Evolutionary conservation across 2,329 filamentous ascomycete genomes (phyloP), one percentile per base, ranked within the genome.

Genomic region (Fusarium citri): DNA sequence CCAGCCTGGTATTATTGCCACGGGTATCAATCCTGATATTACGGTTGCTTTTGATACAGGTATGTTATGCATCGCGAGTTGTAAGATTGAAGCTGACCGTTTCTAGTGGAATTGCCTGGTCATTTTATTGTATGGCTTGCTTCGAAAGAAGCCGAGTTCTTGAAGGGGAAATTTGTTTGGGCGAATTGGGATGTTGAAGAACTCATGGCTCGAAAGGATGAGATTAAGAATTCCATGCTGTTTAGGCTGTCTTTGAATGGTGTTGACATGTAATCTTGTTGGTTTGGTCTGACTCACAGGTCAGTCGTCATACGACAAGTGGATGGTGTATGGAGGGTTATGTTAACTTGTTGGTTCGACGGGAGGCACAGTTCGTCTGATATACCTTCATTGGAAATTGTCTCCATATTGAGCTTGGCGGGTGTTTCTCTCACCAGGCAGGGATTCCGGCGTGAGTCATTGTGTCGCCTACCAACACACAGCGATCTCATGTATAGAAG

Each of bases 1-100:
- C 5, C 83, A 84, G 10, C 82, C 83, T 2, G 83, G 83, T 1
- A 74, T 81, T 3, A 72, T 84, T 6, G 76, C 72, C 7, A 83
- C 80, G 0, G 81, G 78, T 6, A 79, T 82, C 2, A 68, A 68
- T 20, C 64, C 64, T 2, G 28, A 58, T 14, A 28, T 51, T 0
- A 28, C 40, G 1, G 8, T 42, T 2, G 64, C 42, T 0, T 63
- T 42, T 0, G 64, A 68, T 12, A 65, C 37, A 26, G 58, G 64
- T 64, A 25, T 2, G 40, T 2, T 10, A 7, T 7, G 3, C 8
- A 6, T 1, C 12, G 3, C 3, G 4, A 4, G 5, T 11, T 16
- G 2, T 40, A 0, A 14, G 2, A 22, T 8, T 2, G 6, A 12
- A 7, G 8, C 31, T 63, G 5, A 68, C 2, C 5, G 0, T 1